phyloP scores from a whole-genome alignment of 148 eudicot species.

The Vaccinium macrocarpon region DNA sequence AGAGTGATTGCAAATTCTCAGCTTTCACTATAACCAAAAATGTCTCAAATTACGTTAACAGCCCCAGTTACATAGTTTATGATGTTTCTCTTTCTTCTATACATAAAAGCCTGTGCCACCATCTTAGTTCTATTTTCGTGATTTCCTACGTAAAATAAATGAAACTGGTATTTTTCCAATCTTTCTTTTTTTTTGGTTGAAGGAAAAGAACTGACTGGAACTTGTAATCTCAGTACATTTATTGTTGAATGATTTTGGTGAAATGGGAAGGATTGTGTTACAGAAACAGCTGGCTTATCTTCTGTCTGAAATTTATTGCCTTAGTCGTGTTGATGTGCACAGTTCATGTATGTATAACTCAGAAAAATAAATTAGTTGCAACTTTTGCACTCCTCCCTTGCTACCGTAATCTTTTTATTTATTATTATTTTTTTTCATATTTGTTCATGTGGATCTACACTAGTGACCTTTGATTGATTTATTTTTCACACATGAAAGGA shows the following conservation, averaged over 20 bases:
- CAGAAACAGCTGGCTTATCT: background rate
- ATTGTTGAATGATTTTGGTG: background rate
- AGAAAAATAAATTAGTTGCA: background rate
- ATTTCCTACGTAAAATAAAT: background rate
- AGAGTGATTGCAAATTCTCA: slow-evolving; percentile 11
- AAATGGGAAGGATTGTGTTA: background rate
- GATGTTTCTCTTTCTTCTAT: slow-evolving; percentile 22
- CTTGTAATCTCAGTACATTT: background rate
- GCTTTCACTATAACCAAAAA: slow-evolving; percentile 32
- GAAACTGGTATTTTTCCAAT: background rate
- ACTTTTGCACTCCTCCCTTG: background rate
- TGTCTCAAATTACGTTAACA: slow-evolving; percentile 6
- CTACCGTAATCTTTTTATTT: background rate
- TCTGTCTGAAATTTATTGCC: background rate
- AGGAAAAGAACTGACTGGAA: background rate
- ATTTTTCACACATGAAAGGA: background rate
- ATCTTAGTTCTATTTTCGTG: background rate
- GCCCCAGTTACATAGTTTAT: background rate
- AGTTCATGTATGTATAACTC: background rate
- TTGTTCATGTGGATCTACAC: background rate
- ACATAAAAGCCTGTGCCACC: background rate
- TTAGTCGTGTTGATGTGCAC: background rate
- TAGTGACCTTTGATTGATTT: background rate
- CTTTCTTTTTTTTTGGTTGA: background rate
- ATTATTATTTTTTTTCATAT: background rate